phyloP scores from a whole-genome alignment of 2,329 filamentous ascomycete species.

The Ophiostoma angusticollis region DNA sequence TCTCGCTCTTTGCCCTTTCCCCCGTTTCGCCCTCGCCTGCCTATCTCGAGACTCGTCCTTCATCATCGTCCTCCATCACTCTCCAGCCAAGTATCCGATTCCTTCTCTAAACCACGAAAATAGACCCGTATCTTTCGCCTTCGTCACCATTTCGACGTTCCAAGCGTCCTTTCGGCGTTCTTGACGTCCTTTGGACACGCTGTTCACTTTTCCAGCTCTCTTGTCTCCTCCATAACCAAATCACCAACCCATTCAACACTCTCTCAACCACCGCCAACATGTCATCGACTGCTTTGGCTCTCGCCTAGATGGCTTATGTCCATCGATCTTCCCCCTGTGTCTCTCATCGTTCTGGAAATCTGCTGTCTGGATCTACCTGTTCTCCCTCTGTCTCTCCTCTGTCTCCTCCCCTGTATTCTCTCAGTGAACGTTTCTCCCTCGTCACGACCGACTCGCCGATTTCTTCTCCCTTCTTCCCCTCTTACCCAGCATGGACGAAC shows the following conservation, averaged over 20 bases:
- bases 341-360: neutral
- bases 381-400: neutral
- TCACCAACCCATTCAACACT: too few relatives aligned
- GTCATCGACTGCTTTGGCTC: conserved; percentile 7
- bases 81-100: conserved; percentile 3
- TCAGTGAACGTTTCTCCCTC: neutral
- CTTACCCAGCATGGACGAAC: conserved; percentile 37
- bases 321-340: conserved; percentile 4
- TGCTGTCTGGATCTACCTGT: neutral
- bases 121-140: neutral
- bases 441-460: too few relatives aligned
- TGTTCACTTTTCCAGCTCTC: neutral
- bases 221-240: neutral
- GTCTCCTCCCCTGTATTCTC: neutral
- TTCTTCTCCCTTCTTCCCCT: neutral
- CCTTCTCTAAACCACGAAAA: neutral
- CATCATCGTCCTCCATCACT: neutral
- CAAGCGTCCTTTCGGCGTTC: too few relatives aligned
- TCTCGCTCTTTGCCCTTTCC: neutral
- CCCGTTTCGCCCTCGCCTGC: neutral
- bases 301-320: conserved; percentile 23
- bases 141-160: neutral
- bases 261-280: conserved; percentile 17
- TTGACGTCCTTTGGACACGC: too few relatives aligned
- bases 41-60: conserved; percentile 1